Evolutionary conservation across 2,329 filamentous ascomycete species (phyloP).

Genomic region (Eutypella sp.): DNA sequence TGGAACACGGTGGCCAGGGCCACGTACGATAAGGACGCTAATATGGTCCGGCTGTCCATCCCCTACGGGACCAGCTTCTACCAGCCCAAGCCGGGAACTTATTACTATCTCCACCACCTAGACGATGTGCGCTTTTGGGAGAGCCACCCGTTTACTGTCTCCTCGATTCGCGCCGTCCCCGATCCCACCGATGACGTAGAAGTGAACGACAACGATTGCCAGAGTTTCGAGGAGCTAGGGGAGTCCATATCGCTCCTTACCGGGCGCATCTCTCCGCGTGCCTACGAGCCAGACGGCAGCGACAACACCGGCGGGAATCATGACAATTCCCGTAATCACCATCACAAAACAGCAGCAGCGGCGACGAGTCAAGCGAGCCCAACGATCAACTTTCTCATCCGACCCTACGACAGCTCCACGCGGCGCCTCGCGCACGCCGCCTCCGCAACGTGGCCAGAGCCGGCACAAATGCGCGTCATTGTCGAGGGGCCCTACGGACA

Average conservation of each 20-base stretch:
- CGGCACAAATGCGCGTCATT: constrained; percentile 29
- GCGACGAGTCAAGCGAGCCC: constrained; percentile 1
- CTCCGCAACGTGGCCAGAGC: constrained; percentile 15
- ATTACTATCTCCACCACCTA: constrained; percentile 41
- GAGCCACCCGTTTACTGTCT: constrained; percentile 46
- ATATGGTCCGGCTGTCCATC: constrained; percentile 37
- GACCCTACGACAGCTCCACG: constrained; percentile 42
- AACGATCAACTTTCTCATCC: constrained; percentile 37
- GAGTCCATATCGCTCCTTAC: constrained; percentile 7
- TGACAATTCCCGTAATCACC: neutral
- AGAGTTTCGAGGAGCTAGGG: neutral
- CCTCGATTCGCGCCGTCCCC: constrained; percentile 17
- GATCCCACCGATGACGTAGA: neutral
- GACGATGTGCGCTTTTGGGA: constrained; percentile 39
- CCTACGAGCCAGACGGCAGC: neutral
- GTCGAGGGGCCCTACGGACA: constrained; percentile 43
- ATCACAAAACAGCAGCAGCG: neutral
- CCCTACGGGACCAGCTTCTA: constrained; percentile 31
- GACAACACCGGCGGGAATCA: neutral
- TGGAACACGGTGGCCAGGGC: constrained; percentile 31
- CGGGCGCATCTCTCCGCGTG: neutral
- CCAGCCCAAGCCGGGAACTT: constrained; percentile 34
- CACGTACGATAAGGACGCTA: constrained; percentile 31
- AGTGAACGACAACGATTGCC: neutral
- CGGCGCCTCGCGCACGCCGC: constrained; percentile 30